Evolutionary conservation across 2,329 filamentous ascomycete genomes (phyloP), one percentile per base, ranked within the genome.

Genomic region (Phoma herbarum): DNA sequence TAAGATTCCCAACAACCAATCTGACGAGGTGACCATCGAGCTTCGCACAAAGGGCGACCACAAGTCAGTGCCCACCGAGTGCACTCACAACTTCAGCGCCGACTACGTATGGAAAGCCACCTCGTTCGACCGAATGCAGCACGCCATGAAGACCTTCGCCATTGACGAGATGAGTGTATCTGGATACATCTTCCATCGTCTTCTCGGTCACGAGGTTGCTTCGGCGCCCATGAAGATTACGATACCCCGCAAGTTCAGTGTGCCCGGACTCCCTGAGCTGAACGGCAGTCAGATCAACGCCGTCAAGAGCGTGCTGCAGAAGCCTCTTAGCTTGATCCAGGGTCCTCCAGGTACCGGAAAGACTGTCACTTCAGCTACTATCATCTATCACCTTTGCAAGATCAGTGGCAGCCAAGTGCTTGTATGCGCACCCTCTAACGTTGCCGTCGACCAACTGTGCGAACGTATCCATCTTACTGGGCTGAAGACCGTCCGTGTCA

Each of bases 51-150:
- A 95, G 63, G 93, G 92, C 61, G 96, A 96, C 75, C 93, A 98
- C 81, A 98, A 98, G 79, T 92, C 90, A 26, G 92, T 98, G 1
- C 95, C 95, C 0, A 97, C 92, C 0, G 94, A 99, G 72, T 95
- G 94, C 78, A 97, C 94, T 0, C 92, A 96, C 79, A 97, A 97
- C 78, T 99, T 99, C 79, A 97, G 93, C 16, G 95, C 94, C 65
- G 95, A 99, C 77, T 99, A 99, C 73, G 95, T 99, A 55, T 99
- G 95, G 95, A 99, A 99, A 77, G 95, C 96, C 14, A 99, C 96
- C 0, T 98, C 94, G 0, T 99, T 99, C 75, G 95, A 99, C 74
- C 93, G 95, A 63, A 99, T 99, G 95, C 95, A 99, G 78, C 88
- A 93, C 66, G 96, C 95, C 53, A 98, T 99, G 94, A 98, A 97